Evolutionary conservation across 2,329 filamentous ascomycete species (phyloP).

Genomic region (Laburnicola sp.): DNA sequence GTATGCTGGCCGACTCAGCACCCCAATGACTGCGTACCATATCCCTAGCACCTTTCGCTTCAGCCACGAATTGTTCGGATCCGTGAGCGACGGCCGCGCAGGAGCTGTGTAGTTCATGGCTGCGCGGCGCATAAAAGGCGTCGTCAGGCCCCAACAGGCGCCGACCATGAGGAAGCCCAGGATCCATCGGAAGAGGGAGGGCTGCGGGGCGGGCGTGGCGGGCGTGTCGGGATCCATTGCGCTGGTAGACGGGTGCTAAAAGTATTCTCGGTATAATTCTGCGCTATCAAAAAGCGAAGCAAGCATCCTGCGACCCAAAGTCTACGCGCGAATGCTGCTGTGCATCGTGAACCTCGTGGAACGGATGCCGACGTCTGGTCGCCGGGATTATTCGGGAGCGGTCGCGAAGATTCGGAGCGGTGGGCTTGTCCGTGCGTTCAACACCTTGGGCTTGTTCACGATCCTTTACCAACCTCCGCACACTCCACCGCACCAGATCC

Average conservation of each 20-base stretch:
- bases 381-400: slow-evolving; percentile 7
- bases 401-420: slow-evolving; percentile 10
- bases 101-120: slow-evolving; percentile 72
- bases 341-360: slow-evolving; percentile 7
- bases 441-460: slow-evolving; percentile 21
- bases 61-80: slow-evolving; percentile 59
- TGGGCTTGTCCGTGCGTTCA: neutral
- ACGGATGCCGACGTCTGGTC: slow-evolving; percentile 1
- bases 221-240: slow-evolving; percentile 39
- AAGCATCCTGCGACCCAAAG: neutral
- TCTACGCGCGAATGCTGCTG: slow-evolving; percentile 1
- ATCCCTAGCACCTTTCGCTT: slow-evolving; percentile 65
- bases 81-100: slow-evolving; percentile 34
- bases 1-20: slow-evolving; percentile 80
- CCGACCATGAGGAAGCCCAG: slow-evolving; percentile 89
- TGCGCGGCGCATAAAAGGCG: slow-evolving; percentile 82
- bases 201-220: slow-evolving; percentile 29
- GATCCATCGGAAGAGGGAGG: slow-evolving; percentile 73
- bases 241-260: slow-evolving; percentile 23
- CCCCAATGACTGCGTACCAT: slow-evolving; percentile 74
- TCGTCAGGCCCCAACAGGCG: slow-evolving; percentile 89
- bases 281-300: neutral
- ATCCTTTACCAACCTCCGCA: neutral
- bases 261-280: slow-evolving; percentile 33
- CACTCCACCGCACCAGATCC: neutral